Evolutionary conservation across 768 basidiomycete genomes (phyloP), one percentile per base, ranked within the genome.

Genomic region (Boletus sensibilis): DNA sequence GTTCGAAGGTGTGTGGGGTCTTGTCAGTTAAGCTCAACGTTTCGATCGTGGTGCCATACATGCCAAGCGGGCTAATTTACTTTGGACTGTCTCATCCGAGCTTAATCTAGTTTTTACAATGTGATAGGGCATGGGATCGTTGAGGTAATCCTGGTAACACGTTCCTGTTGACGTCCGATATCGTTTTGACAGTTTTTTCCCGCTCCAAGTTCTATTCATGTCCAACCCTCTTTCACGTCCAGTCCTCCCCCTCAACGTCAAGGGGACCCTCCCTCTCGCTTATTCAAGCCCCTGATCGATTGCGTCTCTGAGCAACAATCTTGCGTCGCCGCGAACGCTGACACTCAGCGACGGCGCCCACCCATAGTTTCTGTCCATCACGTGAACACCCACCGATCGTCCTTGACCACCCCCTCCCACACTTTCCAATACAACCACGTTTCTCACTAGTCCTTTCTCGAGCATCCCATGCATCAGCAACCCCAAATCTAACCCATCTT

Each of bases 111-210:
- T 27, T 38, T 34, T 20, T 29, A 13, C 35, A 34, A 1, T 14
- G 16, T n/a, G 18, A 31, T 27, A 29, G 27, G 13, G 23, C 40
- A 50, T 52, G 54, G 43, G 49, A 60, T 35, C 38, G 13, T 58
- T 63, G 57, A 54, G 55, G 62, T 51, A 67, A 67, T 53, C 10
- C 42, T 42, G 50, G 41, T 31, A 55, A 51, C 62, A 55, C 40
- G 29, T 39, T 59, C 46, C 31, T 47, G 31, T 41, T 61, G 35
- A 50, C 44, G 14, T 52, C 34, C 31, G 33, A 55, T 56, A 41
- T 50, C 38, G 27, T 38, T 50, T 47, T 56, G 47, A 58, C 54
- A 48, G 27, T 25, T 55, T 49, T 27, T 55, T 68, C 56, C 55
- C 51, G 55, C 53, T 55, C 57, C 51, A 58, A 20, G 20, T 39